A percentile compares a stretch with the other conserved stretches of the same genome.
phyloP scores from a whole-genome alignment of 768 basidiomycete species.

The Astraeus odoratus region DNA sequence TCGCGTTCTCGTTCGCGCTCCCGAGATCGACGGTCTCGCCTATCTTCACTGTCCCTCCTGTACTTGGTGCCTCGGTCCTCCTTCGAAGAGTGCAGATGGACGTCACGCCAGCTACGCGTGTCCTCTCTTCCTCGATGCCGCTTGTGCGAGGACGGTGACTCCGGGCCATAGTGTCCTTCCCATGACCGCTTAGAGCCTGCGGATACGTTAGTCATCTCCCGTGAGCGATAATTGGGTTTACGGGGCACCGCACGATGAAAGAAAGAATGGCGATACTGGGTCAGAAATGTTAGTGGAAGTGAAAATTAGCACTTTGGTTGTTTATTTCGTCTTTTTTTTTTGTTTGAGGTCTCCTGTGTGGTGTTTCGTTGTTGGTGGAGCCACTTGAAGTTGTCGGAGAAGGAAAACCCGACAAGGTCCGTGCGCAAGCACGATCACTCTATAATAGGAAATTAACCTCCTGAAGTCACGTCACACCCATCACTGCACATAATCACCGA shows the following conservation, averaged over 20 bases:
- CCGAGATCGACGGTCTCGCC: slow-evolving; percentile 27
- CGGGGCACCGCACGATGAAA: slow-evolving; percentile 77
- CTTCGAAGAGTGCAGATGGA: slow-evolving; percentile 41
- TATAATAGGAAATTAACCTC: too few relatives aligned
- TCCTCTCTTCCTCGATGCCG: slow-evolving; percentile 49
- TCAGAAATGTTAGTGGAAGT: neutral
- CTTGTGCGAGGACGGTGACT: slow-evolving; percentile 37
- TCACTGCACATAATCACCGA: too few relatives aligned
- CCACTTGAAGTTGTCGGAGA: too few relatives aligned
- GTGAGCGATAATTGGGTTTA: slow-evolving; percentile 47
- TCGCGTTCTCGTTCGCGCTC: slow-evolving; percentile 33
- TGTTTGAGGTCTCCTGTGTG: too few relatives aligned
- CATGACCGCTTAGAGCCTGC: slow-evolving; percentile 79
- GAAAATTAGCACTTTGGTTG: too few relatives aligned
- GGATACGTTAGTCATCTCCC: slow-evolving; percentile 70
- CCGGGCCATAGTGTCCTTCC: slow-evolving; percentile 46
- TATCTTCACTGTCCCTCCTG: slow-evolving; percentile 14
- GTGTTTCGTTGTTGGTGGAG: too few relatives aligned
- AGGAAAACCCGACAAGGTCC: neutral
- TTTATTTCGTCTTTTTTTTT: too few relatives aligned
- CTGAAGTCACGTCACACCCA: too few relatives aligned
- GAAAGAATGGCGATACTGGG: slow-evolving; percentile 15
- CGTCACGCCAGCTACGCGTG: slow-evolving; percentile 64
- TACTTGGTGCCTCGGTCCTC: slow-evolving; percentile 12
- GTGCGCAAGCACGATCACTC: neutral